These are phyloP conservation scores for Erysimum cheiranthoides DNA, from an alignment of 345 rosid genomes.

Conservation along the genomic window DNA sequence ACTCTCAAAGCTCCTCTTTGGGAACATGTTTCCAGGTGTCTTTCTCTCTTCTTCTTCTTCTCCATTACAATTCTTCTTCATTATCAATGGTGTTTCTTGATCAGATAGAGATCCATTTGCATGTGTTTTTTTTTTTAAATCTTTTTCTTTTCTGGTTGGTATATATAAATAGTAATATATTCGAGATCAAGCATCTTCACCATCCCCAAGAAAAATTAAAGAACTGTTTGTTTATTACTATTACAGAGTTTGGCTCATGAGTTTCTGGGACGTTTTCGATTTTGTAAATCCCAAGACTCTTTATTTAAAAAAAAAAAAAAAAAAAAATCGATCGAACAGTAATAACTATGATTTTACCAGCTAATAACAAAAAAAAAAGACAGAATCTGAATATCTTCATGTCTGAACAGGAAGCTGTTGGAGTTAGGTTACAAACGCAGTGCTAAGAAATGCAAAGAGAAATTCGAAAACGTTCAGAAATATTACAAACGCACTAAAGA, in stretches of 20 bases:
- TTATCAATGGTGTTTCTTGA: conserved; percentile 36
- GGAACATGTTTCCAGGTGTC: conserved; percentile 91
- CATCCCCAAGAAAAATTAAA: conserved; percentile 38
- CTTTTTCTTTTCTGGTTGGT: not conserved
- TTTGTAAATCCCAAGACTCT: conserved; percentile 66
- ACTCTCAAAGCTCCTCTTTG: conserved; percentile 88
- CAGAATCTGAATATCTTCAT: conserved; percentile 22
- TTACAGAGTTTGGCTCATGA: conserved; percentile 30
- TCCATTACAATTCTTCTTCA: conserved; percentile 5
- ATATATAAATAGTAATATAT: conserved; percentile 26
- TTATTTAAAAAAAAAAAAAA: not conserved
- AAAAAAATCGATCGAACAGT: conserved; percentile 30
- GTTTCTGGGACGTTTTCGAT: conserved; percentile 50
- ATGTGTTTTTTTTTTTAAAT: conserved; percentile 46
- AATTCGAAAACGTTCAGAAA: conserved; percentile 94
- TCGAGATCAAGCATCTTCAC: conserved; percentile 47
- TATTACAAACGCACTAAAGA: conserved; percentile 93
- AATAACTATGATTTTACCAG: not conserved
- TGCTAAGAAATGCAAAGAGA: conserved; percentile 91
- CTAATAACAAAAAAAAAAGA: not conserved
- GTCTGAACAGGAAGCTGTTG: conserved; percentile 68
- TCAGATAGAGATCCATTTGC: conserved; percentile 61
- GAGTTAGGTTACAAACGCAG: conserved; percentile 80
- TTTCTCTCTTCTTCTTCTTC: conserved; percentile 3
- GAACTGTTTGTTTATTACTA: conserved; percentile 38